Evolutionary conservation across 1,139 yeast species (phyloP), one percentile per base, ranked within the genome.

Genomic region (Saccharomyces pastorianus): DNA sequence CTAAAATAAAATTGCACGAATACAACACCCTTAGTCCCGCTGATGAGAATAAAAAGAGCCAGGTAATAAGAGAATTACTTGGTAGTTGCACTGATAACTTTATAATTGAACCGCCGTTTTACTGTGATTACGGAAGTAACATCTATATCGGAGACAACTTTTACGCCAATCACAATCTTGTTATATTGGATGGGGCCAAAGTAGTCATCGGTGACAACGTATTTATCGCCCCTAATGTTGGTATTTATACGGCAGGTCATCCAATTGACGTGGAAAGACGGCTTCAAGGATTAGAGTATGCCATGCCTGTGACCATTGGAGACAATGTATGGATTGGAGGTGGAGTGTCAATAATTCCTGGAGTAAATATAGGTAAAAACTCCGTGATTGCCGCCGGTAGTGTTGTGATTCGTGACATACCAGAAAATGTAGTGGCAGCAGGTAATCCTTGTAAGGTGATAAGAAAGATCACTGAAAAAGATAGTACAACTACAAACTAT

Each of bases 301-400:
- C 85, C 0, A 64, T 66, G 46, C 84, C 86, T 3, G 77, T 85
- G 31, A 72, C 69, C 2, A 81, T 85, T 28, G 88, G 85, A 0
- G 75, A 82, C 63, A 77, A 80, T 56, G 85, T 82, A 20, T 85
- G 91, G 91, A 71, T 85, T 49, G 87, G 88, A 7, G 76, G 83
- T 2, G 74, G 76, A 49, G 78, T 73, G 26, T 72, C 73, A 1
- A 75, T 85, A 6, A 69, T 84, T 53, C 86, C 87, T 1, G 90
- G 89, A 2, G 85, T 84, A 11, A 81, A 79, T 1, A 76, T 85
- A 52, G 91, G 90, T 6, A 78, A 80, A 46, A 79, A 79, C 1
- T 74, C 78, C n/a, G 82, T 83, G 0, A 73, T 85, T 50, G 91
- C 84, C 6, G 88, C 90, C 6, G 88, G 88, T 4, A 71, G 83